These are phyloP conservation scores for Urtica urens DNA, from an alignment of 306 rosid genomes.

Conservation along the genomic window DNA sequence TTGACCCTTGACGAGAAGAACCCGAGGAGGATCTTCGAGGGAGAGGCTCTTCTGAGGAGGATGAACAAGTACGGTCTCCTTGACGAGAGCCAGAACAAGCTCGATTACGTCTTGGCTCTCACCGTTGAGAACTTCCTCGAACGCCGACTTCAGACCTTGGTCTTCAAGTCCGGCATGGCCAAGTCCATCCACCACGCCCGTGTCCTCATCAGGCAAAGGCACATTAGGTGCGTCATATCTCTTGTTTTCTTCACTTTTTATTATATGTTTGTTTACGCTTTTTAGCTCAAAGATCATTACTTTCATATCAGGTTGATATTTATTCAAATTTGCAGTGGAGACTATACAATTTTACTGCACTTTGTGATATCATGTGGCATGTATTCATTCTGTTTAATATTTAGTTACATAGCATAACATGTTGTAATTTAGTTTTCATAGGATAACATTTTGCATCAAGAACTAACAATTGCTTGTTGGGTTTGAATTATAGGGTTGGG, in stretches of 20 bases:
- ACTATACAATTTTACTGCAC: too few species aligned
- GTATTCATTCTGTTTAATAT: too few species aligned
- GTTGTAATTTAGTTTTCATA: not conserved
- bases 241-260: too few species aligned
- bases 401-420: not conserved
- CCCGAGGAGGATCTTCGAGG: constrained; percentile 34
- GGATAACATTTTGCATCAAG: not conserved
- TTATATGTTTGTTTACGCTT: too few species aligned
- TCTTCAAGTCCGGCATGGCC: constrained; percentile 41
- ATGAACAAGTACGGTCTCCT: constrained; percentile 39
- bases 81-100: constrained; percentile 41
- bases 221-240: too few species aligned
- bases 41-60: constrained; percentile 38
- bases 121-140: constrained; percentile 38
- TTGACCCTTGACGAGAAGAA: constrained; percentile 37
- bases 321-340: too few species aligned
- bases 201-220: constrained; percentile 36
- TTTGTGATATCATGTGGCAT: too few species aligned
- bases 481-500: constrained; percentile 8
- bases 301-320: too few species aligned
- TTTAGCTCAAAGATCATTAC: too few species aligned
- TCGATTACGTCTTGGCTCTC: constrained; percentile 37
- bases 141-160: constrained; percentile 32
- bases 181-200: constrained; percentile 39
- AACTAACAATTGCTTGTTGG: not conserved